Evolutionary conservation across 2,329 filamentous ascomycete genomes (phyloP).

Genomic region (Dissoconium aciculare): DNA sequence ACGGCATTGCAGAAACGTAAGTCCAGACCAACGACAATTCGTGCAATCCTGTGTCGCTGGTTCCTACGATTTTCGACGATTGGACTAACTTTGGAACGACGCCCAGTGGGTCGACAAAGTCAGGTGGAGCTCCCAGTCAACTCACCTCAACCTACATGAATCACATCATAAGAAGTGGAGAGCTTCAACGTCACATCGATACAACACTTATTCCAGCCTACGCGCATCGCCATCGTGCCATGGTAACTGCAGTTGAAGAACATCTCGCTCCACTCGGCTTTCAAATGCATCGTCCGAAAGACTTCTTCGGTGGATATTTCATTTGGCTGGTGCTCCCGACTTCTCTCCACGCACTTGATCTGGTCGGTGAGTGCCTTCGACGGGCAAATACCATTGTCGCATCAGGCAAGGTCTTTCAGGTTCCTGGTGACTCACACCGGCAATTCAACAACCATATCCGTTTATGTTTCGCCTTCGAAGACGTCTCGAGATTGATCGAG

Average conservation of each 20-base stretch:
- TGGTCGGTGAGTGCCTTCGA: constrained; percentile 42
- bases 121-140: constrained; percentile 46
- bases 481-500: constrained; percentile 50
- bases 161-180: constrained; percentile 37
- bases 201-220: constrained; percentile 42
- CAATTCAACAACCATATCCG: constrained; percentile 46
- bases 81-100: neutral
- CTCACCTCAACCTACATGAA: constrained; percentile 43
- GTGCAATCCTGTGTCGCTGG: too few species aligned
- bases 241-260: constrained; percentile 44
- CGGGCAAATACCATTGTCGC: constrained; percentile 55
- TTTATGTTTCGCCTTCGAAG: constrained; percentile 60
- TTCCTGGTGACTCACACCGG: constrained; percentile 31
- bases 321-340: constrained; percentile 58
- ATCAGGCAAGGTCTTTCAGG: constrained; percentile 53
- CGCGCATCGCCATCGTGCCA: constrained; percentile 35
- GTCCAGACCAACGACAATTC: constrained; percentile 16
- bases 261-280: constrained; percentile 51
- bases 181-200: constrained; percentile 39
- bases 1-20: constrained; percentile 45
- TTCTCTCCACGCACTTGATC: constrained; percentile 36
- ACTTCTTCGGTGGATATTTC: constrained; percentile 66
- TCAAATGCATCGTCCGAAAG: constrained; percentile 27
- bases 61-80: neutral
- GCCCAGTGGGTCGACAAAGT: constrained; percentile 40